Evolutionary conservation across 106 monocot species (phyloP), one percentile per base, ranked within the genome.

Genomic region (Acanthochlamys bracteata): DNA sequence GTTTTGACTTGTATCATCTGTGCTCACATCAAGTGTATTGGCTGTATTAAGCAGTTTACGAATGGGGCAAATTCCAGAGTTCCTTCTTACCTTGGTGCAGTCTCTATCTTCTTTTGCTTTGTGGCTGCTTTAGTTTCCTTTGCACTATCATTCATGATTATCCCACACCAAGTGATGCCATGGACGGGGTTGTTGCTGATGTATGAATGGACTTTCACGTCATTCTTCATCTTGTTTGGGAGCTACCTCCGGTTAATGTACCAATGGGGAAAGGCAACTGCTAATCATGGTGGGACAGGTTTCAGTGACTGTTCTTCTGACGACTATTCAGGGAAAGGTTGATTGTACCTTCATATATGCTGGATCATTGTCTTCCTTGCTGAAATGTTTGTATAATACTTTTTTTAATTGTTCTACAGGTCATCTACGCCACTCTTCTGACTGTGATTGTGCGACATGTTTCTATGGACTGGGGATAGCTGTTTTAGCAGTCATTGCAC

Each of bases 101-200:
- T 82, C 25, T 84, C 90, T 33, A 65, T 90, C 10, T 25, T 85
- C 10, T 46, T 77, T 49, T 96, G 87, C 74, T 84, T 88, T 73
- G 20, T 73, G 54, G 66, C 82, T 69, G 84, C 76, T 15, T 14
- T 45, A 21, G 0, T 84, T 43, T 96, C 95, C 12, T 58, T 96
- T 57, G 80, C 39, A 19, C 52, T 96, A 60, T 74, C 95, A 39
- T 90, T 96, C 64, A 15, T 69, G 41, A 10, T 88, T 59, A 72
- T 85, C 53, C 90, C 95, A 8, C 59, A 56, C 20, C 95, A 88
- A 80, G 84, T 91, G 54, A 85, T 73, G 66, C 95, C 95, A 57
- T 90, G 87, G 95, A 96, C 84, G 1, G 95, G 95, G 52, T 73
- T 96, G 71, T 66, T 96, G 40, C 78, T 96, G 27, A 69, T 85